Evolutionary conservation across 1,139 yeast species (phyloP).

Genomic region (Arxiozyma telluris): DNA sequence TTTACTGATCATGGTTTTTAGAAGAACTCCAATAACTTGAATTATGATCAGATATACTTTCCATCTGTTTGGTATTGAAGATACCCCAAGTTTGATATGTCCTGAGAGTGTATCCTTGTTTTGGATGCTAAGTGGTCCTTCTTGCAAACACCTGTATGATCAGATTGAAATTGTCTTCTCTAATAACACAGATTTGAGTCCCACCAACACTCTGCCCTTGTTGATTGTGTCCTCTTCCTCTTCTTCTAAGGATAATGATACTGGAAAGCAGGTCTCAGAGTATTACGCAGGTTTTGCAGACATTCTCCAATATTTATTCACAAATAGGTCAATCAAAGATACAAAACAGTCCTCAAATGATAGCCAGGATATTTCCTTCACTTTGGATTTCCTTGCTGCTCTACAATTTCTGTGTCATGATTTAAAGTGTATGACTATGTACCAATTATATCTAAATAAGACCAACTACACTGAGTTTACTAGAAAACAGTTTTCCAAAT

Average conservation of each 20-base stretch:
- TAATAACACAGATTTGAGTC: conserved; percentile 42
- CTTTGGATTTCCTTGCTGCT: neutral
- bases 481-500: conserved; percentile 47
- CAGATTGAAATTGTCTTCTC: conserved; percentile 21
- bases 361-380: neutral
- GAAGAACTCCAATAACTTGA: neutral
- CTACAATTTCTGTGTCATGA: conserved; percentile 11
- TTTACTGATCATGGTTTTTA: no score
- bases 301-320: conserved; percentile 36
- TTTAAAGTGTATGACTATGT: conserved; percentile 36
- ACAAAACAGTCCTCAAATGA: neutral
- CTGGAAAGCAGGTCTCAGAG: conserved; percentile 5
- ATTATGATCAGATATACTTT: conserved; percentile 1
- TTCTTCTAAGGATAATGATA: conserved; percentile 14
- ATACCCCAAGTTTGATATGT: conserved; percentile 21
- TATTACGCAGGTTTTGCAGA: conserved; percentile 40
- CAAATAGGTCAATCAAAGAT: conserved; percentile 7
- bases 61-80: conserved; percentile 26
- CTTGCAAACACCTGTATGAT: neutral
- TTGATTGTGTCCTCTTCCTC: conserved; percentile 26
- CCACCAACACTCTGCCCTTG: conserved; percentile 48
- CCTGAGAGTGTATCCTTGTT: conserved; percentile 26
- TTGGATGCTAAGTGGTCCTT: conserved; percentile 14
- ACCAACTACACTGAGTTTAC: conserved; percentile 59
- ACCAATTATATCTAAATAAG: conserved; percentile 51